Evolutionary conservation across 2,329 filamentous ascomycete genomes (phyloP).

Genomic region (Pseudogymnoascus sp.): DNA sequence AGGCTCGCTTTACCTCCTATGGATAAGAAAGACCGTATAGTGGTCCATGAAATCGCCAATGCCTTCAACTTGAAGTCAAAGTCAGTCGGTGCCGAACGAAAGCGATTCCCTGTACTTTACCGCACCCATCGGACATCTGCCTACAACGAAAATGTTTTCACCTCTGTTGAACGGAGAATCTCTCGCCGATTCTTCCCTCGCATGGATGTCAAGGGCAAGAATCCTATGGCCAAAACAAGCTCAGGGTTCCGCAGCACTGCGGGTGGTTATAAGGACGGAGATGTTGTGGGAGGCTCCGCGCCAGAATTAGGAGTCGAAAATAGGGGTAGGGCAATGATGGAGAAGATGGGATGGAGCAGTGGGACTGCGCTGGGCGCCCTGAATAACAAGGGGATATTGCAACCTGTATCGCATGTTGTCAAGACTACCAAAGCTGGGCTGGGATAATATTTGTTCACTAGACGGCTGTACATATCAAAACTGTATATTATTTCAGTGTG

Average conservation of each 20-base stretch:
- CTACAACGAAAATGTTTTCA: conserved; percentile 51
- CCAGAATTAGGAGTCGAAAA: conserved; percentile 78
- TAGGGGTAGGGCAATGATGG: conserved; percentile 76
- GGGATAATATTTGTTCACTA: conserved; percentile 35
- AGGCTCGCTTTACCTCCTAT: conserved; percentile 77
- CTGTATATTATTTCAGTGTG: conserved; percentile 5
- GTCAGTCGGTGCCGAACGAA: conserved; percentile 65
- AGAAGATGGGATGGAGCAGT: conserved; percentile 94
- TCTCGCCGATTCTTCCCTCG: conserved; percentile 49
- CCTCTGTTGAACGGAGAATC: conserved; percentile 39
- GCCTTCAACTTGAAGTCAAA: conserved; percentile 74
- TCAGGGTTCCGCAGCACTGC: conserved; percentile 32
- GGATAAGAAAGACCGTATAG: conserved; percentile 67
- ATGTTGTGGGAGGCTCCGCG: conserved; percentile 77
- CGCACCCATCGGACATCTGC: conserved; percentile 60
- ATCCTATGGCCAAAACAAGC: conserved; percentile 23
- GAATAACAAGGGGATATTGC: conserved; percentile 81
- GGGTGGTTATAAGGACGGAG: conserved; percentile 68
- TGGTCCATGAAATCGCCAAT: conserved; percentile 71
- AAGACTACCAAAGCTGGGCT: conserved; percentile 81
- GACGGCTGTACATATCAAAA: background rate
- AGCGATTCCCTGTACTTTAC: conserved; percentile 68
- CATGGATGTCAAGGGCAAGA: conserved; percentile 36
- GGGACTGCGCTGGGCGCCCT: conserved; percentile 75
- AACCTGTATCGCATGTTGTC: conserved; percentile 78